A percentile compares a stretch with the other conserved stretches of the same genome.
Evolutionary conservation across 78 protist genomes (phyloP).

Genomic region (Polysphondylium violaceum): DNA sequence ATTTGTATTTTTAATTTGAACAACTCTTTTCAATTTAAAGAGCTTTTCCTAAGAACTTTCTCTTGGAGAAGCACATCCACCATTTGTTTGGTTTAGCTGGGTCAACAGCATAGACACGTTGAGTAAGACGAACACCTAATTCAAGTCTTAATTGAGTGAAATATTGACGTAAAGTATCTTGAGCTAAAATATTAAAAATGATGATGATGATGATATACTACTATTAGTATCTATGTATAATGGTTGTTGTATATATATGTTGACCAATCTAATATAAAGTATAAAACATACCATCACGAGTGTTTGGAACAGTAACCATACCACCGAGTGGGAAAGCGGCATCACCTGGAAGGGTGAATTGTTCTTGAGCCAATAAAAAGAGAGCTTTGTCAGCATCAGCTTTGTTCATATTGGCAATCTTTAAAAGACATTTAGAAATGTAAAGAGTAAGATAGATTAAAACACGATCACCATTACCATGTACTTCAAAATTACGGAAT

Average conservation of each 20-base stretch:
- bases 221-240: not conserved
- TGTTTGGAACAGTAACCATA: slow-evolving; percentile 67
- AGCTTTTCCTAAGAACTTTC: slow-evolving; percentile 88
- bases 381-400: slow-evolving; percentile 85
- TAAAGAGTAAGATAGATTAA: slow-evolving; percentile 94
- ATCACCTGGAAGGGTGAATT: slow-evolving; percentile 94
- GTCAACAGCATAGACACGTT: slow-evolving; percentile 74
- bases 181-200: slow-evolving; percentile 13
- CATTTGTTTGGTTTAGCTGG: slow-evolving; percentile 85
- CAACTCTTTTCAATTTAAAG: slow-evolving; percentile 52
- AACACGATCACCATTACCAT: slow-evolving; percentile 94
- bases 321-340: slow-evolving; percentile 87
- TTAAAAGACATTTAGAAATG: slow-evolving; percentile 88
- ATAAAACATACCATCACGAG: slow-evolving; percentile 60
- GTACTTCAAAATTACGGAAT: slow-evolving; percentile 92
- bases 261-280: no score
- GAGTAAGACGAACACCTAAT: slow-evolving; percentile 81
- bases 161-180: slow-evolving; percentile 87
- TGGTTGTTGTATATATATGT: not conserved
- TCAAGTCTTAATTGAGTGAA: slow-evolving; percentile 93
- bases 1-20: not conserved
- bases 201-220: not conserved
- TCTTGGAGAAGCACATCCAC: slow-evolving; percentile 92
- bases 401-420: slow-evolving; percentile 56
- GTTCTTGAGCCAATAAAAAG: slow-evolving; percentile 83